Base-by-base conservation (phyloP, 2,329 filamentous ascomycete genomes). In the Venturia asperata region DNA sequence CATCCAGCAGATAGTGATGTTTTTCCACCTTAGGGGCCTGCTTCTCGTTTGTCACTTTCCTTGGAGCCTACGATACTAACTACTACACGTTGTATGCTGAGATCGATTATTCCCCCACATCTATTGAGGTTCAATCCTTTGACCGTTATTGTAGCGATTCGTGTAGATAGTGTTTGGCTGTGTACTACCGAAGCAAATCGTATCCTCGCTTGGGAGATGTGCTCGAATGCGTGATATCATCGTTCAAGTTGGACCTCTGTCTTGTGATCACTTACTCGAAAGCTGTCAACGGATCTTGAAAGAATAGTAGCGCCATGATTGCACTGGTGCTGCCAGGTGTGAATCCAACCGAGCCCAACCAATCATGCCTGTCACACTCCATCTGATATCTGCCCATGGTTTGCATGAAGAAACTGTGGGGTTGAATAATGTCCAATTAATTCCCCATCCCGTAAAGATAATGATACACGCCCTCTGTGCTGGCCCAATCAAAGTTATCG, bases 1-100 rank as follows among this genome's bases (percentile, higher is more conserved):
- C 87, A 27, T 61, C 27, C 52, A 82, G 78, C 19, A 81, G 49
- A 45, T 64, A 77, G 7, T 39, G 39, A 15, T 47, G 43, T 49
- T 21, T 37, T 21, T 9, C 61, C 24, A 10, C 39, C 27, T 39
- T 11, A 19, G n/a, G 17, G 61, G 24, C 61, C 30, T n/a, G 17
- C 24, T 9, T 58, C 15, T 58, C 30, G 17, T 37, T 11, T 37
- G 52, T 52, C 21, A 58, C 37, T 58, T 58, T 37, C 30, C 6
- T 37, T 37, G 6, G 15, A 37, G 19, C 52, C 27, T 37, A 41
- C 39, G 39, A 15, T 41, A 37, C 27, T 52, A 0, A 24, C 47
- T 5, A n/a, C 30, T 37, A 41, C 39, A 41, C 15, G 15, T 58
- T 58, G 27, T n/a, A 34, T 37, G 5, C 9, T 58, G 15, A 58